phyloP scores from a whole-genome alignment of 306 rosid species.

The Ceratonia siliqua region DNA sequence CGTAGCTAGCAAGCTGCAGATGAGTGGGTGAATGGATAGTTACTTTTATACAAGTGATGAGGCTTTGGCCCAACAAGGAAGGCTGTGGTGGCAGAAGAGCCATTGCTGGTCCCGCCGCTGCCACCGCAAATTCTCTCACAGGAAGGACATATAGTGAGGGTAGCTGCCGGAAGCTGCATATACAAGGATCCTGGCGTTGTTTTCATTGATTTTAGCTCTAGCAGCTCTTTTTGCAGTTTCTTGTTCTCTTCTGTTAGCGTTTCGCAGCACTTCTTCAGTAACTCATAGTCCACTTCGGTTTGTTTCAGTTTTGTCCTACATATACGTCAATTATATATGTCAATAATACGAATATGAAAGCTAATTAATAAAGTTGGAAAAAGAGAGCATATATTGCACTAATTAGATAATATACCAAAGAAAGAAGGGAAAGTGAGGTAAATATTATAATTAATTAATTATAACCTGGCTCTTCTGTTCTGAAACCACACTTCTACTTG shows the following conservation, averaged over 20 bases:
- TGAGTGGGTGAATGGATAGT: slow-evolving; percentile 49
- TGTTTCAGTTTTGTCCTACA: slow-evolving; percentile 86
- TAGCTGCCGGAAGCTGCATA: slow-evolving; percentile 65
- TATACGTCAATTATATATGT: background rate
- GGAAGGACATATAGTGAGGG: slow-evolving; percentile 72
- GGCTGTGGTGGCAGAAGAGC: slow-evolving; percentile 36
- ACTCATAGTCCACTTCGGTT: slow-evolving; percentile 76
- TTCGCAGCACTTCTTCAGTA: slow-evolving; percentile 66
- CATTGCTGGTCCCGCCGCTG: slow-evolving; percentile 18
- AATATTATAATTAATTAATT: background rate
- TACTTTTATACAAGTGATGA: slow-evolving; percentile 42
- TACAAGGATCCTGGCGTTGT: slow-evolving; percentile 42
- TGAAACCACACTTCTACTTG: slow-evolving; percentile 99
- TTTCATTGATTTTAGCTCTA: slow-evolving; percentile 66
- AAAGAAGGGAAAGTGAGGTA: background rate
- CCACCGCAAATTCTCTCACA: slow-evolving; percentile 54
- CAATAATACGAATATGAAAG: background rate
- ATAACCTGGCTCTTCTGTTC: slow-evolving; percentile 89
- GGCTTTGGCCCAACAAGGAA: slow-evolving; percentile 37
- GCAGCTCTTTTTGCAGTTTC: slow-evolving; percentile 68
- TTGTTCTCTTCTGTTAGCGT: slow-evolving; percentile 73
- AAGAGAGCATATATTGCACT: no score
- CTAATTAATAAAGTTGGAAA: no score
- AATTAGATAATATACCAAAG: background rate
- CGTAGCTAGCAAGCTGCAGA: slow-evolving; percentile 58